These are phyloP conservation scores for Protomyces macrosporus DNA, from an alignment of 1,139 yeast genomes.

Conservation along the genomic window DNA sequence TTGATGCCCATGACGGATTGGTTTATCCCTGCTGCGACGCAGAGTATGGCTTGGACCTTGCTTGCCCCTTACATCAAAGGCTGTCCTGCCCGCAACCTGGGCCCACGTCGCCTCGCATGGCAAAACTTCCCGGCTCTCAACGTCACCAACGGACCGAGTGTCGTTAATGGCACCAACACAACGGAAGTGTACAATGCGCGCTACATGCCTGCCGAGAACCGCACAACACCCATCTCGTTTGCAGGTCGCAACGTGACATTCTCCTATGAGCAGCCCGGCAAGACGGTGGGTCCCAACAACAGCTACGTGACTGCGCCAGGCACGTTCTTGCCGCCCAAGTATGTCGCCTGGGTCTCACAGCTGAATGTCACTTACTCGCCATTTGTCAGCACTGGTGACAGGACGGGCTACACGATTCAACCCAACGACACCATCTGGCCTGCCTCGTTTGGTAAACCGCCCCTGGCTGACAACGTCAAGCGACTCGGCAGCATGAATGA, in stretches of 20 bases:
- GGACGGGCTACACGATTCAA: constrained; percentile 25
- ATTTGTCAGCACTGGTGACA: constrained; percentile 20
- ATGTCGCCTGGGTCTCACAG: constrained; percentile 31
- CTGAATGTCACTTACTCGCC: constrained; percentile 29
- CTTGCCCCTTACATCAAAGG: constrained; percentile 28
- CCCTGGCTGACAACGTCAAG: constrained; percentile 10
- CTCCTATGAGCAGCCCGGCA: constrained; percentile 85
- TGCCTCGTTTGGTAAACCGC: constrained; percentile 13
- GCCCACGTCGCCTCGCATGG: constrained; percentile 28
- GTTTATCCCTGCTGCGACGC: constrained; percentile 29
- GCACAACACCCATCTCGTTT: constrained; percentile 25
- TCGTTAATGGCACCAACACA: constrained; percentile 23
- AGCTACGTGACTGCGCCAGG: constrained; percentile 48
- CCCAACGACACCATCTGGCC: constrained; percentile 28
- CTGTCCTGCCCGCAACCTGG: constrained; percentile 24
- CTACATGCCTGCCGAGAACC: constrained; percentile 27
- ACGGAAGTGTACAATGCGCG: constrained; percentile 17
- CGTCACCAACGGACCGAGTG: constrained; percentile 25
- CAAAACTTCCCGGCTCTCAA: constrained; percentile 29
- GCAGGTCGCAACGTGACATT: constrained; percentile 42
- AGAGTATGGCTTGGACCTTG: constrained; percentile 30
- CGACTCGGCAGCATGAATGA: constrained; percentile 2
- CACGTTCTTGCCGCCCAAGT: constrained; percentile 26
- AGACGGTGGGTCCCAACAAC: constrained; percentile 75
- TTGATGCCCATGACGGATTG: constrained; percentile 29